Base-by-base conservation (phyloP, 2,329 filamentous ascomycete species). In the Fusarium sp. region DNA sequence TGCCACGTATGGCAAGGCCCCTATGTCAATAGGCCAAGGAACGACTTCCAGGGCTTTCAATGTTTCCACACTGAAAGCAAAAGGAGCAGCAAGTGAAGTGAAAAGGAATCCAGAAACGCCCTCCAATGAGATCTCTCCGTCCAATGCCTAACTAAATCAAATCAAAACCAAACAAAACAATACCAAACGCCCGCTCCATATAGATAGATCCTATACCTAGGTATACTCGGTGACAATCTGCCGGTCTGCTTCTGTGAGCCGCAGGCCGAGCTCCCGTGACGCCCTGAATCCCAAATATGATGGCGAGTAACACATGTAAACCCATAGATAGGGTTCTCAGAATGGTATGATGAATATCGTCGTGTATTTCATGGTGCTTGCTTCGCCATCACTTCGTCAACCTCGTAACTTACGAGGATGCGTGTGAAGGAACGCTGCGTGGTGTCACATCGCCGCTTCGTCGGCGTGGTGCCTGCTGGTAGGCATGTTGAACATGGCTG, bases 381-480 rank as follows among this genome's bases (percentile, higher is more conserved):
- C 38, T 62, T 68, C 59, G 60, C 54, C 69, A 63, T 59, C 20
- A 59, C 37, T 63, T 52, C 60, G 31, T 62, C 27, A 29, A 52
- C 47, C 42, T 47, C 67, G 47, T 47, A 52, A 27, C 24, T 70
- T 66, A 83, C 11, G 80, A 79, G 50, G 85, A 87, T 62, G 83
- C 81, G 72, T 87, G 83, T 14, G 84, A 86, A 31, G 87, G 86
- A 45, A 89, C 83, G 79, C 88, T 90, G 57, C 88, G 87, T 50
- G 88, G 87, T 67, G 87, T 87, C 62, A 87, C 82, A 60, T 90
- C 89, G 62, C 88, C 88, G 79, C 89, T 90, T 69, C 87, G 86
- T 68, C 87, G 85, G 56, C 86, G 85, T 31, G 81, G 76, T 52
- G 84, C 76, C 50, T 81, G 82, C 67, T 86, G 82, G 67, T 85